These are phyloP conservation scores for Butyriboletus regius DNA, from an alignment of 1,284 basidiomycete genomes.

Conservation along the genomic window DNA sequence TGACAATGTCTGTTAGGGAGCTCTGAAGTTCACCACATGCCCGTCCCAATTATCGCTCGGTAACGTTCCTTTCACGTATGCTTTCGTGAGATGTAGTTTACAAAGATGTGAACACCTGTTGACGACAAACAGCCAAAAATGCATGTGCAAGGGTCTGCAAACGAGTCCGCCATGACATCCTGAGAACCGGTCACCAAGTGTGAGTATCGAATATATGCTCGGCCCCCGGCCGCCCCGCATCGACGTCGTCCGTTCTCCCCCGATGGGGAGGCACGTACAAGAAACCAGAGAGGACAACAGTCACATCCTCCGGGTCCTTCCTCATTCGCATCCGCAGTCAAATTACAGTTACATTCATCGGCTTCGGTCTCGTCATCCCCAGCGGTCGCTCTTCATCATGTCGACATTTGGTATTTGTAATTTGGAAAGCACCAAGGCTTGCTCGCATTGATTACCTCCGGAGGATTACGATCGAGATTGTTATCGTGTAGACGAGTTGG, in stretches of 20 bases:
- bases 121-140: neutral
- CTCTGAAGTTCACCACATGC: neutral
- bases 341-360: neutral
- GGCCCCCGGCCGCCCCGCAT: neutral
- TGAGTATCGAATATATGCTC: neutral
- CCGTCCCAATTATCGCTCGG: neutral
- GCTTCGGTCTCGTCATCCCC: neutral
- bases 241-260: neutral
- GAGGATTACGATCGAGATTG: neutral
- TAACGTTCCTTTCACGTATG: neutral
- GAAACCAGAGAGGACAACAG: neutral
- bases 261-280: neutral
- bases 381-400: neutral
- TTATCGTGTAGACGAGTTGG: neutral
- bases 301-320: conserved; percentile 2
- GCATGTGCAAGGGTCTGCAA: neutral
- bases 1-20: neutral
- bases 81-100: neutral
- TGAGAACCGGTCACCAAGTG: neutral
- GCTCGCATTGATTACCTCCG: neutral
- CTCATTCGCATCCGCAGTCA: conserved; percentile 5
- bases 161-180: neutral
- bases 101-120: neutral
- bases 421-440: neutral
- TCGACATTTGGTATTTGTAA: conserved; percentile 4